Percentiles rank a stretch among this genome's conserved stretches.
phyloP scores from a whole-genome alignment of 345 rosid species.

The Pistacia atlantica region DNA sequence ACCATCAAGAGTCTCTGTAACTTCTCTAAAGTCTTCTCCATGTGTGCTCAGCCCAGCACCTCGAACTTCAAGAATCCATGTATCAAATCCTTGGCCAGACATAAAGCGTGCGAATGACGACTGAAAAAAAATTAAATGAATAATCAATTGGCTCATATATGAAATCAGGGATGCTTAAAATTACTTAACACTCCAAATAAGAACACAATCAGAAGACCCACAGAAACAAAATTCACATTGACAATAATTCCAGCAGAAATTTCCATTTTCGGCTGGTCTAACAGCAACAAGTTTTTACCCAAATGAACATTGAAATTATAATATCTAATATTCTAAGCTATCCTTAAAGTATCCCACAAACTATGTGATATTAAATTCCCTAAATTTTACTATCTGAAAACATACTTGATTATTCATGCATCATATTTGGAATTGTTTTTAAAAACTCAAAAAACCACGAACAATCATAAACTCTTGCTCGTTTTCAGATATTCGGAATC shows the following conservation, averaged over 20 bases:
- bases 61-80: conserved; percentile 88
- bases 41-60: conserved; percentile 78
- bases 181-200: background rate
- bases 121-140: conserved; percentile 36
- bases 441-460: too few relatives aligned
- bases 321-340: background rate
- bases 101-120: conserved; percentile 80
- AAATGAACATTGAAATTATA: background rate
- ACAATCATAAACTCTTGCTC: too few relatives aligned
- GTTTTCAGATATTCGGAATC: too few relatives aligned
- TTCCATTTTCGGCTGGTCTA: background rate
- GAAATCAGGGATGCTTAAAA: background rate
- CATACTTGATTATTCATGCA: too few relatives aligned
- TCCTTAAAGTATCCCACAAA: background rate
- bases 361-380: too few relatives aligned
- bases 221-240: background rate
- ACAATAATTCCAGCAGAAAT: background rate
- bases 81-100: conserved; percentile 79
- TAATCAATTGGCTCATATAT: background rate
- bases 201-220: background rate
- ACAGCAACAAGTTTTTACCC: background rate
- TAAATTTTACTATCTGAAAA: too few relatives aligned
- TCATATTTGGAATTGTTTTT: too few relatives aligned
- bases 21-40: conserved; percentile 29
- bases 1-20: conserved; percentile 7